A percentile compares a stretch with the other conserved stretches of the same genome.
Evolutionary conservation across 2,329 filamentous ascomycete genomes (phyloP).

Genomic region (Arthroderma sp.): DNA sequence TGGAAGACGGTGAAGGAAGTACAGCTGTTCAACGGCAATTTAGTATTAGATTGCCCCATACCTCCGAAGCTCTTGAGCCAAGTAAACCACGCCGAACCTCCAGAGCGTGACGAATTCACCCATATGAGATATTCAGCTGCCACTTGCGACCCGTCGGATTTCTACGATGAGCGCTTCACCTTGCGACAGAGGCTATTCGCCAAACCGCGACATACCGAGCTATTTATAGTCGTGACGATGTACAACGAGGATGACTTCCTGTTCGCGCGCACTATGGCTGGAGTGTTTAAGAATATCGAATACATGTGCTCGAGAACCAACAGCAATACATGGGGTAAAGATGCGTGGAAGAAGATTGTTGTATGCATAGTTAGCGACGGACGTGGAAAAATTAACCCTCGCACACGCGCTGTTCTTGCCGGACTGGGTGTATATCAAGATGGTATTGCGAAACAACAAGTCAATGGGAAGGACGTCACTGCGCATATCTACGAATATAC

Average conservation of each 20-base stretch:
- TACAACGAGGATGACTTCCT: slow-evolving; percentile 98
- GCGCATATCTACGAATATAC: slow-evolving; percentile 84
- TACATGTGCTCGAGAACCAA: slow-evolving; percentile 90
- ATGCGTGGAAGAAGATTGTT: slow-evolving; percentile 99
- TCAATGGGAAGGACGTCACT: slow-evolving; percentile 91
- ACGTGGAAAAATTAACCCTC: slow-evolving; percentile 87
- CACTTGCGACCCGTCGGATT: slow-evolving; percentile 82
- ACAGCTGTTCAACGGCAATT: slow-evolving; percentile 88
- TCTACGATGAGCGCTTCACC: slow-evolving; percentile 81
- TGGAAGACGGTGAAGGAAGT: slow-evolving; percentile 99
- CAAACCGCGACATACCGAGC: slow-evolving; percentile 80
- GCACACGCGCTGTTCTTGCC: slow-evolving; percentile 78
- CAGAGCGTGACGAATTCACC: slow-evolving; percentile 68
- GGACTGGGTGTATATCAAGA: slow-evolving; percentile 96
- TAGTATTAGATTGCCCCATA: slow-evolving; percentile 92
- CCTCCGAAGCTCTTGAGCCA: slow-evolving; percentile 78
- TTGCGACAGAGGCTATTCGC: slow-evolving; percentile 83
- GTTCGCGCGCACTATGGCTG: slow-evolving; percentile 89
- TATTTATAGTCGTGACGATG: slow-evolving; percentile 96
- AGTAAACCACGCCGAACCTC: slow-evolving; percentile 64
- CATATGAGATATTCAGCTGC: slow-evolving; percentile 83
- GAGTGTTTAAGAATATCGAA: slow-evolving; percentile 97
- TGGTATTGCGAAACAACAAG: slow-evolving; percentile 94
- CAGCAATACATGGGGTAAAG: slow-evolving; percentile 96
- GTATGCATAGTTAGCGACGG: slow-evolving; percentile 96